Evolutionary conservation across 2,329 filamentous ascomycete species (phyloP).

Genomic region (Endoconidiophora polonica): DNA sequence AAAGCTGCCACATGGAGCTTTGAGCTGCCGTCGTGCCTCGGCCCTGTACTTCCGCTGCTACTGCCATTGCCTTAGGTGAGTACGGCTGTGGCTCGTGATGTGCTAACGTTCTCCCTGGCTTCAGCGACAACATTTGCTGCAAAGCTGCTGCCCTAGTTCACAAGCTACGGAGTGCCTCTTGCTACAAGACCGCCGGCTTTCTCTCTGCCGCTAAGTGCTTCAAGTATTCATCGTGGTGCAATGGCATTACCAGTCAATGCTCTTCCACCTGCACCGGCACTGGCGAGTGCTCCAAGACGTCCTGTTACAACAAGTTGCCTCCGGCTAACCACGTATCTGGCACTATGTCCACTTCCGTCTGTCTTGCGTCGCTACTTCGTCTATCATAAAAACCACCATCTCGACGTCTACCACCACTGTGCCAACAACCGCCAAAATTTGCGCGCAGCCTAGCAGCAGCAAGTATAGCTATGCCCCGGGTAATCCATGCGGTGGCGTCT

Average conservation of each 20-base stretch:
- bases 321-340: constrained; percentile 22
- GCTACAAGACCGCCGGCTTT: constrained; percentile 35
- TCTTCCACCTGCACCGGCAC: constrained; percentile 20
- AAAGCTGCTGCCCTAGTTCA: constrained; percentile 27
- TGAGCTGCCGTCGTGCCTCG: constrained; percentile 28
- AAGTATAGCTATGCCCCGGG: constrained; percentile 52
- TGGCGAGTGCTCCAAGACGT: constrained; percentile 25
- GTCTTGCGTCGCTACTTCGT: constrained; percentile 18
- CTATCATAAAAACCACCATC: constrained; percentile 16
- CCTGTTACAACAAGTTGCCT: constrained; percentile 27
- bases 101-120: constrained; percentile 31
- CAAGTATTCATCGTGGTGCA: constrained; percentile 34
- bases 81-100: constrained; percentile 40
- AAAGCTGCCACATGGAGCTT: constrained; percentile 26
- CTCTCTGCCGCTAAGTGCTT: constrained; percentile 33
- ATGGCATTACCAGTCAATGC: constrained; percentile 29
- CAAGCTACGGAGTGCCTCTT: constrained; percentile 30
- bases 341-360: constrained; percentile 21
- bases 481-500: constrained; percentile 35
- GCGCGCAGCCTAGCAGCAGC: constrained; percentile 35
- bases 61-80: constrained; percentile 32
- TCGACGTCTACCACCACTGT: constrained; percentile 22
- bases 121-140: constrained; percentile 26
- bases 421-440: constrained; percentile 34
- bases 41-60: constrained; percentile 30